phyloP scores from a whole-genome alignment of 768 basidiomycete species.

The Amanita molliuscula region DNA sequence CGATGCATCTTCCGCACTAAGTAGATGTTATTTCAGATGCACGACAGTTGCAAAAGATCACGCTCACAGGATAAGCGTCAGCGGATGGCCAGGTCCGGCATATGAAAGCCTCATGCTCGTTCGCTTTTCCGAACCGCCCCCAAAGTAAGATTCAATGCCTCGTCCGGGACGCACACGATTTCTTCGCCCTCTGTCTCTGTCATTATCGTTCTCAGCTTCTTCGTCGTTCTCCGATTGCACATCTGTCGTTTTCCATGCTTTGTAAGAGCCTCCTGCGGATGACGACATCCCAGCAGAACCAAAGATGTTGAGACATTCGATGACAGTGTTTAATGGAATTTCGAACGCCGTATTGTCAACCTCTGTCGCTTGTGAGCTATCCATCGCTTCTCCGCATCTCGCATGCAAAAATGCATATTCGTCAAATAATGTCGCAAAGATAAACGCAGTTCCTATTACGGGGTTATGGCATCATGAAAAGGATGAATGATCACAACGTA shows the following conservation, averaged over 20 bases:
- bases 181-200: conserved; percentile 5
- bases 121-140: conserved; percentile 40
- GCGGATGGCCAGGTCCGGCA: conserved; percentile 63
- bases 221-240: conserved; percentile 36
- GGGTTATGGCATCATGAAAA: background rate
- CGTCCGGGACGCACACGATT: conserved; percentile 18
- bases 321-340: conserved; percentile 71
- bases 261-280: conserved; percentile 18
- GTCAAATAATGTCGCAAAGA: conserved; percentile 70
- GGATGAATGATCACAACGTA: conserved; percentile 20
- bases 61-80: conserved; percentile 69
- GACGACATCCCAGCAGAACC: conserved; percentile 57
- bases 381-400: conserved; percentile 14
- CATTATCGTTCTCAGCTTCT: conserved; percentile 26
- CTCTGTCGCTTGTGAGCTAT: conserved; percentile 16
- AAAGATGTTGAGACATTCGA: conserved; percentile 91
- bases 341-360: conserved; percentile 51
- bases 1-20: conserved; percentile 66
- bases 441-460: conserved; percentile 73
- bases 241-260: conserved; percentile 36
- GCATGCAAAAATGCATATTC: conserved; percentile 50
- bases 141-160: conserved; percentile 49
- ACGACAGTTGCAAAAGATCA: conserved; percentile 6
- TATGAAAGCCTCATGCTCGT: conserved; percentile 87
- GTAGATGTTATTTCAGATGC: background rate